A percentile compares a stretch with the other conserved stretches of the same genome.
phyloP scores from a whole-genome alignment of 208 protist species.

The Trypanosoma scelopori region DNA sequence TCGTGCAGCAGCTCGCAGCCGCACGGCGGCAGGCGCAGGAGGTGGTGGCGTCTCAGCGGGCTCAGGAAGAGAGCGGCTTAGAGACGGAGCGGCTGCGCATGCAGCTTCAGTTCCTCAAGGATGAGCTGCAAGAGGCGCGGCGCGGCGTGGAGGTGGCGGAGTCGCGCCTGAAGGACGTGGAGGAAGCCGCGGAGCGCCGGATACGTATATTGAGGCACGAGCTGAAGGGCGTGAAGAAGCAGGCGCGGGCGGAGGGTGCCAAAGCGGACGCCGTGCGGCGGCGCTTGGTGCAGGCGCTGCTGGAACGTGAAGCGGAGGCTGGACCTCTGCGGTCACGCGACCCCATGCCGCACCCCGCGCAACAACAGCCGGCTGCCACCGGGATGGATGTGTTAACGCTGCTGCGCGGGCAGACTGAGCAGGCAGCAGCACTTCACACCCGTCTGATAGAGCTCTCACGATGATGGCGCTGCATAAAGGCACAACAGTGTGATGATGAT shows the following conservation, averaged over 20 bases:
- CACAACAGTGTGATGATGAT: no score
- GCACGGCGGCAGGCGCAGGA: constrained; percentile 48
- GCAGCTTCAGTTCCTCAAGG: constrained; percentile 43
- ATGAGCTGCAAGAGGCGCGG: constrained; percentile 46
- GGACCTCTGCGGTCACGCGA: background rate
- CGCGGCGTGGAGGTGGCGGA: constrained; percentile 37
- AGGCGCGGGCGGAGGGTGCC: constrained; percentile 39
- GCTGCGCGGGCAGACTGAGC: constrained; percentile 57
- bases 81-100: constrained; percentile 57
- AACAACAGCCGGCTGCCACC: background rate
- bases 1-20: constrained; percentile 43
- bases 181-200: constrained; percentile 52
- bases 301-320: constrained; percentile 44
- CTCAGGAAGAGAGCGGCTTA: constrained; percentile 35
- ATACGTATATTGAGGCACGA: constrained; percentile 45
- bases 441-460: constrained; percentile 57
- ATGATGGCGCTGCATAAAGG: background rate
- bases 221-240: constrained; percentile 48
- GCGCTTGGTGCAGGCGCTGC: constrained; percentile 54
- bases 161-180: constrained; percentile 37
- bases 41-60: constrained; percentile 29
- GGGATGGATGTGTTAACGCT: constrained; percentile 60
- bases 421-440: constrained; percentile 61
- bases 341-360: background rate
- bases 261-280: constrained; percentile 55